phyloP scores from a whole-genome alignment of 2,329 filamentous ascomycete genomes.

The Phyllosticta citribraziliensis region DNA sequence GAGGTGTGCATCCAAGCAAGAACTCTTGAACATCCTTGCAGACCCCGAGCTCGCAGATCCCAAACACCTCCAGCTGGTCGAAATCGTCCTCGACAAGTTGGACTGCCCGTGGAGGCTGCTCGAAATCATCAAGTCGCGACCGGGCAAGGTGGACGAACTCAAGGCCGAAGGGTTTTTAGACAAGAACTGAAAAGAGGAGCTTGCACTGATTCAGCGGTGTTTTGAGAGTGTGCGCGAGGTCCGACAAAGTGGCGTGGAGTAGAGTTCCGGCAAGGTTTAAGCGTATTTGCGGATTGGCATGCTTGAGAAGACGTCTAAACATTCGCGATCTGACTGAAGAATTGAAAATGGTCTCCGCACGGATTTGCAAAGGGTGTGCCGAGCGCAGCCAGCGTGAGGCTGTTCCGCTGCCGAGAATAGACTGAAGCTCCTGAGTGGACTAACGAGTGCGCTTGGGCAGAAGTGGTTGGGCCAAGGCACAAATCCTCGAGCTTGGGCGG shows the following conservation, averaged over 20 bases:
- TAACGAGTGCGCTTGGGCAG: neutral
- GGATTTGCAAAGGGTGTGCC: neutral
- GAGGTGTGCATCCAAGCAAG: conserved; percentile 25
- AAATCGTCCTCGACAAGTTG: conserved; percentile 32
- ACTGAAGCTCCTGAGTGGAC: neutral
- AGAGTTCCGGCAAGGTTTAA: neutral
- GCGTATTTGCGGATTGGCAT: neutral
- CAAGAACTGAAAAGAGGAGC: neutral
- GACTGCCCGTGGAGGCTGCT: conserved; percentile 30
- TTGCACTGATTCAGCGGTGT: neutral
- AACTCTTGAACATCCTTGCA: conserved; percentile 27
- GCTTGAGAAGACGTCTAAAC: neutral
- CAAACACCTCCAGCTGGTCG: conserved; percentile 28
- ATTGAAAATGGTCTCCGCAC: neutral
- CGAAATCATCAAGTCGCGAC: conserved; percentile 26
- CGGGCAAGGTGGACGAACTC: conserved; percentile 27
- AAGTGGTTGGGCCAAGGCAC: neutral
- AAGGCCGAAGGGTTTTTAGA: conserved; percentile 27
- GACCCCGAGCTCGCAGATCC: conserved; percentile 22
- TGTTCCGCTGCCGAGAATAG: neutral
- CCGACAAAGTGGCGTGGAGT: neutral
- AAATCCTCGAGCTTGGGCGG: neutral
- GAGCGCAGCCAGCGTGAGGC: neutral
- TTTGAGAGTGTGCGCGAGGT: too few relatives aligned
- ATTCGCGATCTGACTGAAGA: neutral